Conservation (phyloP, 768 basidiomycete species). For the Lentinus brumalis region DNA sequence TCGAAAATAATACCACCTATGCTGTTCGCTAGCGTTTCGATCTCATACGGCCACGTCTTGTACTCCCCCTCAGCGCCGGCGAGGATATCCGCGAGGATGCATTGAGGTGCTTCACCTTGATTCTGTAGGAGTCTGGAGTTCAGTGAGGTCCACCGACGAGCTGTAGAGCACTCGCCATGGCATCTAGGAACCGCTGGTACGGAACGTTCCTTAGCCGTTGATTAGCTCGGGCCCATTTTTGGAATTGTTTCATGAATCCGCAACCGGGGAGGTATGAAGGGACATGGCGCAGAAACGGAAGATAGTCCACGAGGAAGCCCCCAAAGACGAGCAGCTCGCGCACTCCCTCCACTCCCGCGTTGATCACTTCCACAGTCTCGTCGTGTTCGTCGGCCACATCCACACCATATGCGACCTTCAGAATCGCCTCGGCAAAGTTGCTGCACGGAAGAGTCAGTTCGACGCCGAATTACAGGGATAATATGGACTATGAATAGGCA, state of each 20-base stretch:
- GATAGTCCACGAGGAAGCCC: conserved; percentile 27
- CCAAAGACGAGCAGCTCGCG: conserved; percentile 16
- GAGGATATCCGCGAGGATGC: neutral
- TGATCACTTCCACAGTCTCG: conserved; percentile 5
- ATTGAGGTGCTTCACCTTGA: neutral
- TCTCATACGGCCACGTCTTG: neutral
- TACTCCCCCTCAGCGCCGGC: neutral
- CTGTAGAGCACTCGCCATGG: neutral
- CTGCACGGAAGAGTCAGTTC: neutral
- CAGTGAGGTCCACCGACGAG: neutral
- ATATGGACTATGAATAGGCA: neutral
- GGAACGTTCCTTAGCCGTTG: neutral
- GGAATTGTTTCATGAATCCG: neutral
- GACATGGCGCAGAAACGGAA: conserved; percentile 21
- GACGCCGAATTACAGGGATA: neutral
- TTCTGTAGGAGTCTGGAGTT: neutral
- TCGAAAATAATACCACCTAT: neutral
- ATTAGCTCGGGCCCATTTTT: neutral
- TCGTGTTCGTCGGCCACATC: neutral
- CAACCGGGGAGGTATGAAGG: neutral
- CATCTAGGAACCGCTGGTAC: neutral
- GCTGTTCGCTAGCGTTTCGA: neutral
- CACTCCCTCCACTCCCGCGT: neutral
- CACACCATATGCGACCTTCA: conserved; percentile 3
- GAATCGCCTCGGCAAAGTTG: neutral